Evolutionary conservation across 176 grass and related monocot species (phyloP), one percentile per base, ranked within the genome.

Genomic region (Hsuehochloa calcarea): DNA sequence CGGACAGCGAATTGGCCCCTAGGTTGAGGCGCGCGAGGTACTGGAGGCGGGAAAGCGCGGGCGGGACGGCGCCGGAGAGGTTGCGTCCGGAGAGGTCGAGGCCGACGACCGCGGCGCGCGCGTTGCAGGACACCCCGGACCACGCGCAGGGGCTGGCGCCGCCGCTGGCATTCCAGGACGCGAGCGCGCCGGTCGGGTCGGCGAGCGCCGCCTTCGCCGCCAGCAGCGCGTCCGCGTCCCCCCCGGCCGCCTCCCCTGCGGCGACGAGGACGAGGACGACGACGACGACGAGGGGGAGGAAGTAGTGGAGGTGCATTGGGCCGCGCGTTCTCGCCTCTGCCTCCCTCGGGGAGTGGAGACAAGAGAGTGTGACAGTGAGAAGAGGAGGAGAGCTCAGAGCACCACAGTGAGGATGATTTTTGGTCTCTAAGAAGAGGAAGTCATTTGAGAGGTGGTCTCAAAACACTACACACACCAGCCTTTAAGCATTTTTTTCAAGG

Each of bases 81-180:
- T 98, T 98, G 8, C 88, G 89, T 1, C 87, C 89, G 34, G 93
- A 92, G 75, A 98, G 45, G 76, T 98, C 95, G 55, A 98, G 77
- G 39, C 85, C 87, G 60, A 93, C 68, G 61, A 98, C 85, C 29
- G 67, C 74, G 10, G 8, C 72, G 17, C 65, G 70, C 14, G 78
- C 9, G 68, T 94, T 86, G 84, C 95, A 97, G 15, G 84, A 56
- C 72, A 97, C 85, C 60, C 90, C 90, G 6, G 65, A 50, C 90
- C 89, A 93, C 44, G 81, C 45, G 82, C 90, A 91, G 13, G 77
- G 72, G 47, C 52, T 8, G 6, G 40, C 4, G 71, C 31, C 49
- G 59, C 81, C 20, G 43, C 61, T 20, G 20, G 34, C 5, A n/a
- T 75, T 78, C 94, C 95, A 97, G 10, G 86, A 85, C 22, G 85